phyloP scores from a whole-genome alignment of 768 basidiomycete species.

The Xerocomellus dryophilus region DNA sequence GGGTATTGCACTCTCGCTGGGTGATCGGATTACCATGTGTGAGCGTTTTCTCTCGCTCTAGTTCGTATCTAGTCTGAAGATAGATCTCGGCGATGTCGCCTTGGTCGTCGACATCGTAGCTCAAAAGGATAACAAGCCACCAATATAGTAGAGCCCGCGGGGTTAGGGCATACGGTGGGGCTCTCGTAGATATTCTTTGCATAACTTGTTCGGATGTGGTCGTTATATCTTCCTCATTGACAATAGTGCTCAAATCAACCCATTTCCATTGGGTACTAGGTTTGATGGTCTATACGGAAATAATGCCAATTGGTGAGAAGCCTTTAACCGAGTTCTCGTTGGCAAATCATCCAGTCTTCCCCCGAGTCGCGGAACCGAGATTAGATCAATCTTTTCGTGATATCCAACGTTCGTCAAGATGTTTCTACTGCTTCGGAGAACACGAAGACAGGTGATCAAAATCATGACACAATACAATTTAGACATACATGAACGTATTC shows the following conservation, averaged over 20 bases:
- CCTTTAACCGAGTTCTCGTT: neutral
- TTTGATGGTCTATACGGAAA: neutral
- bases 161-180: neutral
- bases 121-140: constrained; percentile 42
- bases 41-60: constrained; percentile 9
- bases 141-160: constrained; percentile 5
- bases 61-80: neutral
- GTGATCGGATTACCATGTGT: constrained; percentile 80
- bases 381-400: neutral
- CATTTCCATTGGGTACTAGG: neutral
- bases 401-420: neutral
- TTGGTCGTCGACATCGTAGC: constrained; percentile 22
- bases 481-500: neutral
- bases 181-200: neutral
- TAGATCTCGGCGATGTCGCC: too few relatives aligned
- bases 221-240: neutral
- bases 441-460: neutral
- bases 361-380: neutral
- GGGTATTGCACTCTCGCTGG: constrained; percentile 91
- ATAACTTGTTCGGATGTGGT: neutral
- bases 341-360: neutral
- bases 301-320: too few relatives aligned
- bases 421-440: neutral
- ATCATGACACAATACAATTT: neutral
- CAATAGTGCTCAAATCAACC: neutral